Base-by-base conservation (phyloP, 345 rosid species). In the Crucihimalaya himalaica region DNA sequence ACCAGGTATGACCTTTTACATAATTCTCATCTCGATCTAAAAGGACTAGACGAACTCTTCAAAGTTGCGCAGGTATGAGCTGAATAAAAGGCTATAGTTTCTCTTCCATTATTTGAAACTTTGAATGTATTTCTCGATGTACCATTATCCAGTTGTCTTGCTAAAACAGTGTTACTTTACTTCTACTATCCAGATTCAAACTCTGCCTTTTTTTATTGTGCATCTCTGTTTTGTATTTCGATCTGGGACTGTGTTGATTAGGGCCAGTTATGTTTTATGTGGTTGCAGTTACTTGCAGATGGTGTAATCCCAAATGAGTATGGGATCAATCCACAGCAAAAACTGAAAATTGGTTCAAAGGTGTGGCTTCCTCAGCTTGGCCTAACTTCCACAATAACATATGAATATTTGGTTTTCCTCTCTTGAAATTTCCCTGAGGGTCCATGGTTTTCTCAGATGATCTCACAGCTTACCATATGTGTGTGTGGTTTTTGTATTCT, bases 261-360 rank as follows among this genome's bases (percentile, higher is more conserved):
- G 20, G 11, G 15, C 35, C 34, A 29, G 43, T 71, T 68, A 72
- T 75, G 64, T 60, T 40, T 72, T 58, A 67, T 83, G 54, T 80
- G 82, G 16, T 79, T 85, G 80, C 85, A 95, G 98, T 73, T 86
- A 73, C 98, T 95, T 55, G 99, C 99, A 70, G 99, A 95, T 83
- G 97, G 98, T 78, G 98, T 95, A 70, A 90, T 95, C 53, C 99
- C 99, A 66, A 95, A 95, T 66, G 99, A 90, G 83, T 95, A 92
- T 70, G 99, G 99, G 61, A 87, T 95, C 71, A 92, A 95, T 87
- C 97, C 99, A 66, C 86, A 87, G 65, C 97, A 95, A 79, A 95
- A 90, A 83, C 82, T 95, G 77, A 90, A 90, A 83, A 92, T 95
- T 50, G 98, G 99, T 66, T 95, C 99, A 34, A 90, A 92, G 99